Evolutionary conservation across 805 yeast genomes (phyloP), one percentile per base, ranked within the genome.

Genomic region (Tetrapisispora namnaoensis): DNA sequence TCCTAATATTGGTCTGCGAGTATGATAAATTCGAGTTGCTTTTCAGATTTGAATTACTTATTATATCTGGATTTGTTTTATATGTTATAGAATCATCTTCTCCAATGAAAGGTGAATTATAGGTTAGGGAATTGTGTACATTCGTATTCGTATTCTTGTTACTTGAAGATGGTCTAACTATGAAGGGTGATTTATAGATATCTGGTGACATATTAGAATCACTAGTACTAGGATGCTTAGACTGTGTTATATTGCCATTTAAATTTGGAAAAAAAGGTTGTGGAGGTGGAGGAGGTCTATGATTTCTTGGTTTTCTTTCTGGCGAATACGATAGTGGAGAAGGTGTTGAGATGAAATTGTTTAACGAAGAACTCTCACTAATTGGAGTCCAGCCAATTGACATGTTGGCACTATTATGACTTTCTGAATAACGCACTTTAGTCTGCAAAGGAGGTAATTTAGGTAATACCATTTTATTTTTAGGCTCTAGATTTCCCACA

Each of bases 381-480:
- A 56, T 48, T 17, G 57, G 59, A 1, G 62, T 55, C 62, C 61
- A 59, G 3, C 60, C 61, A 32, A 57, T 57, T 2, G 60, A 47
- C 4, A 53, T 39, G 17, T 53, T 54, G 8, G 49, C 56, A 17
- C 42, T 8, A 6, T 34, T 45, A n/a, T 24, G 7, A 8, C 34
- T 24, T 6, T 37, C 42, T 32, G 30, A 37, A 10, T 58, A 63
- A 6, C 45, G 41, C 41, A 57, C 55, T 10, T 57, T 47, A 10
- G 66, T 62, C 27, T 54, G 49, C 38, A 63, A 50, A 7, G 68
- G 68, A 18, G 68, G 67, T 37, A 63, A 51, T 40, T 54, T 53
- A 1, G 68, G 68, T 34, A 63, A 41, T 18, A 38, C 18, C 24
- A 50, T 37, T 22, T 49, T 45, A 11, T 21, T 20, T 5, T 32